Percentiles rank a stretch among this genome's conserved stretches.
Evolutionary conservation across 192 early-diverging fungal species (phyloP).

Genomic region (Backusella australiensis): DNA sequence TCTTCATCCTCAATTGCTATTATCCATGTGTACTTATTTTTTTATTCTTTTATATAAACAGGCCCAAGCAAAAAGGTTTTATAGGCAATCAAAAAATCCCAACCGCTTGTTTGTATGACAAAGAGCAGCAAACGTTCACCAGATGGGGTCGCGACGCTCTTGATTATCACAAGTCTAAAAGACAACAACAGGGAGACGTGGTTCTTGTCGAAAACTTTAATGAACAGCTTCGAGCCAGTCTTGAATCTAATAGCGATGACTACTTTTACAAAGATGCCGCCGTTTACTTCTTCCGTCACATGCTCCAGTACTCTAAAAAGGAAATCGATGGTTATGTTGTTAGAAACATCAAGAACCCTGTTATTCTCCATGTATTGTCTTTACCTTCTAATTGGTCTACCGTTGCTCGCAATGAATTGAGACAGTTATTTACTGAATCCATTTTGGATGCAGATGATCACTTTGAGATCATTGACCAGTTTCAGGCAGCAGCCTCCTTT

Average conservation of each 20-base stretch:
- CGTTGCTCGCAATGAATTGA: neutral
- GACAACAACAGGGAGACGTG: neutral
- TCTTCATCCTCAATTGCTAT: neutral
- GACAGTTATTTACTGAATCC: neutral
- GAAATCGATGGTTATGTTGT: neutral
- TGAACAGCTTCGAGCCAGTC: neutral
- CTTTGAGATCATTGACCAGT: neutral
- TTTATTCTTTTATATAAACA: neutral
- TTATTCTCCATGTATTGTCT: neutral
- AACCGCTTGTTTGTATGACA: neutral
- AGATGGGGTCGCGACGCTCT: neutral
- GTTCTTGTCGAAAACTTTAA: neutral
- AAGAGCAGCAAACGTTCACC: neutral
- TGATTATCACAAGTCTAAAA: neutral
- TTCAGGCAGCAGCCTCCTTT: neutral
- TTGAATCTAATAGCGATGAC: neutral
- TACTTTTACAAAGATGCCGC: neutral
- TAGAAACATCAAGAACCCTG: neutral
- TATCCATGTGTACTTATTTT: neutral
- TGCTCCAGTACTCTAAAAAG: neutral
- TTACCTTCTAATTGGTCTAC: neutral
- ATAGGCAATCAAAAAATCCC: neutral
- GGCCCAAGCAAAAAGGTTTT: neutral
- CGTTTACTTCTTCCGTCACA: neutral
- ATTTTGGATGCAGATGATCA: neutral